Percentiles rank a stretch among this genome's conserved stretches.
phyloP scores from a whole-genome alignment of 75 land plant species.

The Adiantum capillusveneris region DNA sequence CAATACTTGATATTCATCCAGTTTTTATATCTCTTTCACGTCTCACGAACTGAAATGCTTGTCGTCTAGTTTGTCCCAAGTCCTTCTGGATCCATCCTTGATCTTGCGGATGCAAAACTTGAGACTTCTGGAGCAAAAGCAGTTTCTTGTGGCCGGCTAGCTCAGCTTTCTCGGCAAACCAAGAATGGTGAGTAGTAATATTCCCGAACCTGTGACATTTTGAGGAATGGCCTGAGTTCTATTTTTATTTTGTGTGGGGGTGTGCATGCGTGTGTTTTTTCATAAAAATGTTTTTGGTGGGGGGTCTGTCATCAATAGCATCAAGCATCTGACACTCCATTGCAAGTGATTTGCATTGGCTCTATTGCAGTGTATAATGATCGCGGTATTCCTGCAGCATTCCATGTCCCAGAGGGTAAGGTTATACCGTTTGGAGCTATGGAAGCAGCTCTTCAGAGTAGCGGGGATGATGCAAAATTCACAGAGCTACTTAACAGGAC shows the following conservation, averaged over 20 bases:
- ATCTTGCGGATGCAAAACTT: constrained; percentile 41
- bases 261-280: too few relatives aligned
- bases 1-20: too few relatives aligned
- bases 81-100: constrained; percentile 25
- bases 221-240: too few relatives aligned
- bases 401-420: constrained; percentile 64
- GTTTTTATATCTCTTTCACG: too few relatives aligned
- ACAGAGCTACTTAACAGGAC: constrained; percentile 40
- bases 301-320: too few relatives aligned
- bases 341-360: background rate
- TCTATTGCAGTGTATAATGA: constrained; percentile 48
- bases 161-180: constrained; percentile 42
- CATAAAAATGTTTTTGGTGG: too few relatives aligned
- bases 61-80: constrained; percentile 18
- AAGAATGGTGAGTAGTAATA: constrained; percentile 1
- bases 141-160: constrained; percentile 67
- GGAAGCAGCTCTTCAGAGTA: constrained; percentile 61
- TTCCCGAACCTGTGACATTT: too few relatives aligned
- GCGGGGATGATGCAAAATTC: constrained; percentile 44
- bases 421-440: constrained; percentile 96
- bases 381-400: constrained; percentile 73
- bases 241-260: too few relatives aligned
- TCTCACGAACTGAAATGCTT: too few relatives aligned
- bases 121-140: constrained; percentile 85
- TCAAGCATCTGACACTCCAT: too few relatives aligned